Conservation (phyloP, 306 rosid genomes). For the Castanea mollissima region DNA sequence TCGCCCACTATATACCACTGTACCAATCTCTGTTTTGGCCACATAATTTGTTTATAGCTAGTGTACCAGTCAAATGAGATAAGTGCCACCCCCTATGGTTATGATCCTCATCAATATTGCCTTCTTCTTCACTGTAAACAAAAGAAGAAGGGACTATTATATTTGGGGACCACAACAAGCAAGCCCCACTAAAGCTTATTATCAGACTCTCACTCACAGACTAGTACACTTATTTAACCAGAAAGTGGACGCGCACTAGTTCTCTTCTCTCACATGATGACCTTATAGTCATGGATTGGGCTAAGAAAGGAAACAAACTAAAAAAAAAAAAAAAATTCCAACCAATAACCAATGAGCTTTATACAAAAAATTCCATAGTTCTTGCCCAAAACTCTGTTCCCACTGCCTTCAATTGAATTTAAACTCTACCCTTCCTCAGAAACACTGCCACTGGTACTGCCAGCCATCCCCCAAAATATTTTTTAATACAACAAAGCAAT, state of each 20-base stretch:
- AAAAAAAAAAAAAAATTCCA: not conserved
- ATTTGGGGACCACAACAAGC: constrained; percentile 33
- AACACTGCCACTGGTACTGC: not conserved
- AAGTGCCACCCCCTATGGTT: constrained; percentile 11
- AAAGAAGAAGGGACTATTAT: constrained; percentile 24
- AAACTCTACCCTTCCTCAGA: constrained; percentile 40
- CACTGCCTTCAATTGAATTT: constrained; percentile 52
- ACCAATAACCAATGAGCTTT: not conserved
- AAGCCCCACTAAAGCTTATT: constrained; percentile 16
- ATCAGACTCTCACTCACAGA: no score
- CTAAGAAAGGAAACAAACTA: not conserved
- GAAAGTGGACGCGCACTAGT: not conserved
- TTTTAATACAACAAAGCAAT: no score
- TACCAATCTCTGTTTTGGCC: no score
- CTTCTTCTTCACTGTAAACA: constrained; percentile 23
- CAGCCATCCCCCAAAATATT: no score
- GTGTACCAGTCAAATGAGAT: constrained; percentile 28
- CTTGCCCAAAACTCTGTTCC: constrained; percentile 48
- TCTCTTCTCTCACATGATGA: not conserved
- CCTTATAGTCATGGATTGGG: not conserved
- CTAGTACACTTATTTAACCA: not conserved
- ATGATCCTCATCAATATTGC: constrained; percentile 31
- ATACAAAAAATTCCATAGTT: constrained; percentile 26
- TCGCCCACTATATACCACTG: no score
- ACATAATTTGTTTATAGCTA: no score